Percentiles rank a stretch among this genome's conserved stretches.
Evolutionary conservation across 2,329 filamentous ascomycete species (phyloP).

Genomic region (Alternaria dauci): DNA sequence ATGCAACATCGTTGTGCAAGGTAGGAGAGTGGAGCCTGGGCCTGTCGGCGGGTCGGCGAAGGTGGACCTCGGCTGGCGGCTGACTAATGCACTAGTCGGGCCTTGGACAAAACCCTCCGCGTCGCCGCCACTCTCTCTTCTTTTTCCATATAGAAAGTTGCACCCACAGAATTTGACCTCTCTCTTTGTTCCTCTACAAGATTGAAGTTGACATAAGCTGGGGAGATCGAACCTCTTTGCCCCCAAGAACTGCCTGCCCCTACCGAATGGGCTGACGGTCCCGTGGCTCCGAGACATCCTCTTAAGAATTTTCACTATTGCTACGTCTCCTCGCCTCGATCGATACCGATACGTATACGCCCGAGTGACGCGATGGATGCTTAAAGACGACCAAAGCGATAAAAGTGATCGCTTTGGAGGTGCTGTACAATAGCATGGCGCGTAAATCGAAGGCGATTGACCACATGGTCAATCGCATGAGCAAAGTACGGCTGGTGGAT

Average conservation of each 20-base stretch:
- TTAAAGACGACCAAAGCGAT: conserved; percentile 51
- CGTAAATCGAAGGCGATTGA: conserved; percentile 39
- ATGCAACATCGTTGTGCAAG: neutral
- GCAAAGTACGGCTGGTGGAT: conserved; percentile 32
- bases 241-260: conserved; percentile 49
- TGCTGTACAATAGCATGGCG: conserved; percentile 21
- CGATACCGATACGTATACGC: conserved; percentile 18
- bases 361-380: conserved; percentile 52
- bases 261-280: conserved; percentile 44
- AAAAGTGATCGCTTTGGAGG: conserved; percentile 38
- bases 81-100: conserved; percentile 9
- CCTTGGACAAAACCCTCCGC: conserved; percentile 27
- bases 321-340: conserved; percentile 10
- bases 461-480: conserved; percentile 36
- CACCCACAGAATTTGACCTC: conserved; percentile 66
- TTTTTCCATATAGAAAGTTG: conserved; percentile 48
- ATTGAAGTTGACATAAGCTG: conserved; percentile 65
- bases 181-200: conserved; percentile 58
- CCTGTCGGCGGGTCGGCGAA: conserved; percentile 1
- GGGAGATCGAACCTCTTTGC: conserved; percentile 57
- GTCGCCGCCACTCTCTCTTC: conserved; percentile 18
- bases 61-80: conserved; percentile 5
- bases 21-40: neutral
- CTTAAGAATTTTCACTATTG: conserved; percentile 16
- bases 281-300: conserved; percentile 50